These are phyloP conservation scores for Pythium myriotylum DNA, from an alignment of 352 stramenopile species.

Conservation along the genomic window DNA sequence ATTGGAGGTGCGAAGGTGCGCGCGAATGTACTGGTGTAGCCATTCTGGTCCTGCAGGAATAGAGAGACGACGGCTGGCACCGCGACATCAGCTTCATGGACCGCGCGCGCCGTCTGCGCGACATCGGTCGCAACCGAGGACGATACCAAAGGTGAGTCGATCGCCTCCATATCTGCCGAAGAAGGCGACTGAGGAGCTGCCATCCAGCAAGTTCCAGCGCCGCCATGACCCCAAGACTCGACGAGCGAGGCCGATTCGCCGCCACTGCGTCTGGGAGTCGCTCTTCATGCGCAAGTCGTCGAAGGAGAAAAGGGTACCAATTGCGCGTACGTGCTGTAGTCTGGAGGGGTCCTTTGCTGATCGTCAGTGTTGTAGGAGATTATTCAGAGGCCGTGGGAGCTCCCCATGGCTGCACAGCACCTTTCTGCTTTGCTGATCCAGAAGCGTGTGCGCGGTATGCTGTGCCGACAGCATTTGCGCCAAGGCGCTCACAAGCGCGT, in stretches of 20 bases:
- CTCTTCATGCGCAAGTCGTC: constrained; percentile 81
- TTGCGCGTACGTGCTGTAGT: not conserved
- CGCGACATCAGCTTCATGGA: constrained; percentile 21
- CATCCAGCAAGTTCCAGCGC: constrained; percentile 51
- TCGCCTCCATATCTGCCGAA: no score
- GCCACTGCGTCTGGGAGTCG: constrained; percentile 57
- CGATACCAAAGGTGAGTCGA: constrained; percentile 54
- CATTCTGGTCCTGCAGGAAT: not conserved
- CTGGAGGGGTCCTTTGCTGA: not conserved
- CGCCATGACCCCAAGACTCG: constrained; percentile 57
- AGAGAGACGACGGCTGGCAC: no score
- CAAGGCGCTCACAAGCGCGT: not conserved
- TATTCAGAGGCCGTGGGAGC: constrained; percentile 70
- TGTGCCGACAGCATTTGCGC: constrained; percentile 37
- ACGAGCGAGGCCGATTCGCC: constrained; percentile 33
- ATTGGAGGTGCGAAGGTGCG: not conserved
- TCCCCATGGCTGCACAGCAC: constrained; percentile 82
- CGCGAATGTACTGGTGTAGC: not conserved
- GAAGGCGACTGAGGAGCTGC: not conserved
- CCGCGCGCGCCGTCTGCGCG: constrained; percentile 33
- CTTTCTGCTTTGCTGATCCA: constrained; percentile 80
- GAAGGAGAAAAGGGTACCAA: constrained; percentile 54
- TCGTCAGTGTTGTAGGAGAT: constrained; percentile 41
- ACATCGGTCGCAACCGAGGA: constrained; percentile 42
- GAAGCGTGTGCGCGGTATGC: constrained; percentile 66